Base-by-base conservation (phyloP, 441 rosid genomes). In the Populus hybrid region DNA sequence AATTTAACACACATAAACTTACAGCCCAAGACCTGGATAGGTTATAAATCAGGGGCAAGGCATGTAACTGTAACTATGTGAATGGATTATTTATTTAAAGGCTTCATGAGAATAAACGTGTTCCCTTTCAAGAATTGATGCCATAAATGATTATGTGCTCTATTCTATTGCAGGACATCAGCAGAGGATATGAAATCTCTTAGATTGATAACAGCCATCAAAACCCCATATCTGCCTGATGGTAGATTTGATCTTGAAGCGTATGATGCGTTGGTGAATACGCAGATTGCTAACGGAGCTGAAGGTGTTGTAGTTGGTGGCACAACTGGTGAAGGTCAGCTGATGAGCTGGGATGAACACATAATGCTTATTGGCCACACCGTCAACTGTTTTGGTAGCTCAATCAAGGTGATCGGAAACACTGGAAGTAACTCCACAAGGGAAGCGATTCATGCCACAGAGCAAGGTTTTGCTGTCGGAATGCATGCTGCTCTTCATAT, bases 321-420 rank as follows among this genome's bases (percentile, higher is more conserved):
- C 73, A 93, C 93, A 24, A 94, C 98, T 0, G 98, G 98, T 34
- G 98, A 94, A 84, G 99, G 98, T 10, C 97, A 94, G 40, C 64
- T 93, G 72, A 94, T 94, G 97, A 91, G 95, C 82, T 94, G 98
- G 98, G 98, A 94, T 36, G 98, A 94, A 71, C 97, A 94, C 81
- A 90, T 93, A 74, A 93, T 91, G 96, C 96, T 91, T 72, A 94
- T 90, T 64, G 97, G 96, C 38, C 97, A 91, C 80, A 94, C 94
- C 0, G 98, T 93, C 4, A 91, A 91, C 28, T 94, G 92, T 78
- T 94, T 91, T 28, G 98, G 97, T 4, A 87, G 87, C 69, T 85
- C 88, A 5, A 83, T 93, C 79, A 93, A 90, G 86, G 97, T 94
- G 57, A 87, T 94, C 69, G 95, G 97, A 30, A 94, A 94, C 88